phyloP scores from a whole-genome alignment of 176 grass and related monocot species.

The Bolboschoenus planiculmis region DNA sequence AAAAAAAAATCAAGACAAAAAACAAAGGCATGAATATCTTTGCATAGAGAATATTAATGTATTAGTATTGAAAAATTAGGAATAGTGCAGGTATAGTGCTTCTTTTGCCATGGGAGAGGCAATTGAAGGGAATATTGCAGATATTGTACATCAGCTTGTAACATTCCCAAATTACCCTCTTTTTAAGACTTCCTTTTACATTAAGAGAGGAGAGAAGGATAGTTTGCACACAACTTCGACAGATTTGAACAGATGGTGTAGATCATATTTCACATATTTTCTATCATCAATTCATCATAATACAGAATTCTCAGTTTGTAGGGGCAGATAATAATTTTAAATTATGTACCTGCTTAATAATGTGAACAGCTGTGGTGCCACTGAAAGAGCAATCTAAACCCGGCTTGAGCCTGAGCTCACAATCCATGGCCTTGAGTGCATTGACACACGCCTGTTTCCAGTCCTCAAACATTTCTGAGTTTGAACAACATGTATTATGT shows the following conservation, averaged over 20 bases:
- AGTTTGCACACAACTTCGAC: neutral
- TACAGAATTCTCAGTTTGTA: neutral
- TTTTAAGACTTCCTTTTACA: neutral
- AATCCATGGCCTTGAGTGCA: constrained; percentile 73
- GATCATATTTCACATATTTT: neutral
- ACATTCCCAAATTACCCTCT: neutral
- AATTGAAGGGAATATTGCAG: neutral
- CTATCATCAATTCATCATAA: neutral
- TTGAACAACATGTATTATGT: neutral
- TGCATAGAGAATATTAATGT: neutral
- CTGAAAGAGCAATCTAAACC: constrained; percentile 55
- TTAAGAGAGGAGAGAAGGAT: neutral
- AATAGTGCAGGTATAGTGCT: neutral
- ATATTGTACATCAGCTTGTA: neutral
- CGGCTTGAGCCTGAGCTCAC: constrained; percentile 58
- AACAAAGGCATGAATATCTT: neutral
- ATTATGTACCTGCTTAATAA: constrained; percentile 72
- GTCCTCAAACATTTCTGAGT: constrained; percentile 54
- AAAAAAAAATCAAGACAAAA: neutral
- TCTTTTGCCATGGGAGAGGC: neutral
- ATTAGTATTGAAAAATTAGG: neutral
- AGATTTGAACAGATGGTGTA: neutral
- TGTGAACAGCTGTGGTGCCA: constrained; percentile 79
- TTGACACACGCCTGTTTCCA: constrained; percentile 59
- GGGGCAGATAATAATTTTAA: neutral